Conservation (phyloP, 345 rosid species). For the Salix purpurea region DNA sequence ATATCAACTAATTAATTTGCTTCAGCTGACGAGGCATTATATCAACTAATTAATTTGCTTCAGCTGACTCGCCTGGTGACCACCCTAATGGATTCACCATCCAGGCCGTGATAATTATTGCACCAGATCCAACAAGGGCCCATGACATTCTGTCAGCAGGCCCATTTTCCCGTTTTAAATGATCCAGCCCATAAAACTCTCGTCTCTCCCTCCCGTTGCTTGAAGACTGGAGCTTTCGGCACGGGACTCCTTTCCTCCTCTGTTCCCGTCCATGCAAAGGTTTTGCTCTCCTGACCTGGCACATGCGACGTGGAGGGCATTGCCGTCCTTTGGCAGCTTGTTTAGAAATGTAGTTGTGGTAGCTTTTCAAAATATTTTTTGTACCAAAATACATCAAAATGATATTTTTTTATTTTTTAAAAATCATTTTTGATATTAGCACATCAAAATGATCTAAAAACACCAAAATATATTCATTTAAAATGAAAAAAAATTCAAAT, state of each 20-base stretch:
- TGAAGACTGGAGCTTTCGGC: not conserved
- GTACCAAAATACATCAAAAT: too few relatives aligned
- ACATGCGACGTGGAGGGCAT: too few relatives aligned
- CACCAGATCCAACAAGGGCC: not conserved
- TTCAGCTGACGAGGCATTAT: not conserved
- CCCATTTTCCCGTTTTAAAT: accelerated
- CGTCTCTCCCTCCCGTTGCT: not conserved
- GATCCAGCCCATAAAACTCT: not conserved
- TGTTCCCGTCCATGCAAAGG: not conserved
- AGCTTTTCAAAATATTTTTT: too few relatives aligned
- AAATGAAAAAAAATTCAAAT: too few relatives aligned
- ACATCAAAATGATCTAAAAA: too few relatives aligned
- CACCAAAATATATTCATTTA: too few relatives aligned
- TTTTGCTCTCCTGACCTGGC: not conserved
- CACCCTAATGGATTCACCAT: not conserved
- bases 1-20: not conserved
- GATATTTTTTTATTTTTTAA: too few relatives aligned
- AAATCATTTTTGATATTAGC: too few relatives aligned
- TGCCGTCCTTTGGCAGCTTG: too few relatives aligned
- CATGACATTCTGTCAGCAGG: accelerated
- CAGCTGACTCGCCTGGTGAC: not conserved
- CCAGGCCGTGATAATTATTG: not conserved
- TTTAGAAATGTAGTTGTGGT: too few relatives aligned
- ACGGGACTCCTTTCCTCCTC: not conserved
- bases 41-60: not conserved